Evolutionary conservation across 2,329 filamentous ascomycete species (phyloP).

Genomic region (Corynespora cassiicola): DNA sequence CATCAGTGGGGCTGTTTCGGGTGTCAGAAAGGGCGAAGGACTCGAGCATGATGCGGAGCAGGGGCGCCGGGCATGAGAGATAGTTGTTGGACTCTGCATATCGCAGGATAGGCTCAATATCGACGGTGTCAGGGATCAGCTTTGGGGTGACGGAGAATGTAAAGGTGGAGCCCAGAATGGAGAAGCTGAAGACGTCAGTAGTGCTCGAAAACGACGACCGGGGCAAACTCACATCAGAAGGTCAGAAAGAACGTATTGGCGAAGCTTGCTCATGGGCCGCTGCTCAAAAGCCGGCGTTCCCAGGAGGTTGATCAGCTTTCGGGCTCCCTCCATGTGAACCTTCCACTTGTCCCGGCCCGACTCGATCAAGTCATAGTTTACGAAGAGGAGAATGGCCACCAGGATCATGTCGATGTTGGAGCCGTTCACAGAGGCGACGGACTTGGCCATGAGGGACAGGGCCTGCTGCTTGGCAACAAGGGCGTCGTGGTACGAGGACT

Average conservation of each 20-base stretch:
- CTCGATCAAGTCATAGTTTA: constrained; percentile 58
- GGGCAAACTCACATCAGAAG: constrained; percentile 33
- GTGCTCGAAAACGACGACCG: background rate
- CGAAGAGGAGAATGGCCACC: constrained; percentile 56
- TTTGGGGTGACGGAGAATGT: constrained; percentile 32
- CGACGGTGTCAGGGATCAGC: constrained; percentile 37
- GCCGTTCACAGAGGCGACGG: constrained; percentile 32
- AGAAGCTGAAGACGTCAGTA: constrained; percentile 27
- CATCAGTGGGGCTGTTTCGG: constrained; percentile 16
- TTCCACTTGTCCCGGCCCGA: constrained; percentile 60
- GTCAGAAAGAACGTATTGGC: constrained; percentile 42
- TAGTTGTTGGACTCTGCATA: constrained; percentile 50
- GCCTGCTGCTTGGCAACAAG: constrained; percentile 58
- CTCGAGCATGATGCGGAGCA: constrained; percentile 44
- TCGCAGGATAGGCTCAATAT: constrained; percentile 41
- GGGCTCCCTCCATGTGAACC: constrained; percentile 59
- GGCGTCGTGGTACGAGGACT: constrained; percentile 41
- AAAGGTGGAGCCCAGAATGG: constrained; percentile 42
- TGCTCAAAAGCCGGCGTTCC: constrained; percentile 35
- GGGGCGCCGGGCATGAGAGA: constrained; percentile 42
- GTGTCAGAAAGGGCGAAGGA: constrained; percentile 41
- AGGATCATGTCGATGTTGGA: constrained; percentile 50
- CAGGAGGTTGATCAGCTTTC: constrained; percentile 52
- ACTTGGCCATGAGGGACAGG: constrained; percentile 49
- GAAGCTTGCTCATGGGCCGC: constrained; percentile 38